phyloP scores from a whole-genome alignment of 2,329 filamentous ascomycete genomes.

The Thermothelomyces thermophilus region DNA sequence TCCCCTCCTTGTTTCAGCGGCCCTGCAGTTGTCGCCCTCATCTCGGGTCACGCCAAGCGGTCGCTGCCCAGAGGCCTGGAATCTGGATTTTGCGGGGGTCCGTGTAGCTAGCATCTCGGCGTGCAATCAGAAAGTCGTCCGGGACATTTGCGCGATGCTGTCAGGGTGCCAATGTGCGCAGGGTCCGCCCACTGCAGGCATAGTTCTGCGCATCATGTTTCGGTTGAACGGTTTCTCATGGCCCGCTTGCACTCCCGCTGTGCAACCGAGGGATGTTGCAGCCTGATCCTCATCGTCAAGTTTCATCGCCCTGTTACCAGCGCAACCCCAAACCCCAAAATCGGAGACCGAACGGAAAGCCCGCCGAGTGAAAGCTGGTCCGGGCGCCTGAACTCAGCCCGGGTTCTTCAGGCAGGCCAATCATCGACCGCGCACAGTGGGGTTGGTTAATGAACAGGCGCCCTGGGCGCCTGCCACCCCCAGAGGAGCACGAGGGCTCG shows the following conservation, averaged over 20 bases:
- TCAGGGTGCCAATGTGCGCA: no score
- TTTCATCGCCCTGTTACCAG: neutral
- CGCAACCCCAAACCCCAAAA: neutral
- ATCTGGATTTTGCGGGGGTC: no score
- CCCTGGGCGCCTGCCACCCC: neutral
- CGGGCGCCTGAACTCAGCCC: neutral
- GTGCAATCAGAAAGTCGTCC: no score
- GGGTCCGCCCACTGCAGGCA: no score
- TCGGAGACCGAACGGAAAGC: neutral
- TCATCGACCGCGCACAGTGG: neutral
- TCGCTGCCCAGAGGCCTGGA: no score
- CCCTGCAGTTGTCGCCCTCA: no score
- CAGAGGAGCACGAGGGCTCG: neutral
- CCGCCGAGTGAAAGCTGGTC: neutral
- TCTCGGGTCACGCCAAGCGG: no score
- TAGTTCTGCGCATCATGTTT: no score
- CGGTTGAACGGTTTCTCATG: neutral
- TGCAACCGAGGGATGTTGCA: neutral
- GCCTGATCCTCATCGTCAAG: neutral
- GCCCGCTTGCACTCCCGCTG: no score
- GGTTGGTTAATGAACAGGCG: neutral
- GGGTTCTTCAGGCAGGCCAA: slow-evolving; percentile 1
- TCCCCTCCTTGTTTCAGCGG: neutral
- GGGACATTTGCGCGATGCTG: no score
- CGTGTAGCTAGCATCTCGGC: neutral